phyloP scores from a whole-genome alignment of 129 eudicot species.

The Centaurea solstitialis region DNA sequence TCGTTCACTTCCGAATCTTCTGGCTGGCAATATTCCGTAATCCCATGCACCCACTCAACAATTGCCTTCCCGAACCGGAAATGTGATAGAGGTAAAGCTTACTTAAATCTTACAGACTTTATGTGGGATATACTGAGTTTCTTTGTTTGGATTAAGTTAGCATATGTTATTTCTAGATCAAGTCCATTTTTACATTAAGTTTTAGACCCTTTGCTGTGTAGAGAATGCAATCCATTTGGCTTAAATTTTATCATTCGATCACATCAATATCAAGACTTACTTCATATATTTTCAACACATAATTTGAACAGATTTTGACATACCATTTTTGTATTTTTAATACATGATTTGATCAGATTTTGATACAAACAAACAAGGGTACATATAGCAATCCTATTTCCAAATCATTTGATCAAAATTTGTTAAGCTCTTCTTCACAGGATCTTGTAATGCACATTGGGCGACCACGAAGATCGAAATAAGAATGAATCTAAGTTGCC shows the following conservation, averaged over 20 bases:
- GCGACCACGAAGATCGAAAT: background rate
- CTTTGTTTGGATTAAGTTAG: background rate
- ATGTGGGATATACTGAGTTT: background rate
- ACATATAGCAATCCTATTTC: too few relatives aligned
- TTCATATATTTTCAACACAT: too few relatives aligned
- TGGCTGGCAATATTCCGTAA: background rate
- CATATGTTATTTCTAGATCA: background rate
- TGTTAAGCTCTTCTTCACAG: background rate
- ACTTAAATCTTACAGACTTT: background rate
- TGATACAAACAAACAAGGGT: too few relatives aligned
- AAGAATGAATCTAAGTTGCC: conserved; percentile 12
- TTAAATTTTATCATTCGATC: too few relatives aligned
- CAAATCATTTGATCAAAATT: background rate
- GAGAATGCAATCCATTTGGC: background rate
- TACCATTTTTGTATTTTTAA: too few relatives aligned
- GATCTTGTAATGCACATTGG: background rate
- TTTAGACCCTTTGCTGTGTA: background rate
- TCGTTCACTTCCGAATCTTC: background rate
- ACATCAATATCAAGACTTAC: too few relatives aligned
- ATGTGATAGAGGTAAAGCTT: background rate
- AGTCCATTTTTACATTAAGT: background rate
- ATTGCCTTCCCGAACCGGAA: background rate
- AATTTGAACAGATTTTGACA: too few relatives aligned
- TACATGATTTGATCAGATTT: too few relatives aligned
- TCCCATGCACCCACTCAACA: background rate